These are phyloP conservation scores for Pyrenophora seminiperda DNA, from an alignment of 2,329 filamentous ascomycete genomes.

Conservation along the genomic window DNA sequence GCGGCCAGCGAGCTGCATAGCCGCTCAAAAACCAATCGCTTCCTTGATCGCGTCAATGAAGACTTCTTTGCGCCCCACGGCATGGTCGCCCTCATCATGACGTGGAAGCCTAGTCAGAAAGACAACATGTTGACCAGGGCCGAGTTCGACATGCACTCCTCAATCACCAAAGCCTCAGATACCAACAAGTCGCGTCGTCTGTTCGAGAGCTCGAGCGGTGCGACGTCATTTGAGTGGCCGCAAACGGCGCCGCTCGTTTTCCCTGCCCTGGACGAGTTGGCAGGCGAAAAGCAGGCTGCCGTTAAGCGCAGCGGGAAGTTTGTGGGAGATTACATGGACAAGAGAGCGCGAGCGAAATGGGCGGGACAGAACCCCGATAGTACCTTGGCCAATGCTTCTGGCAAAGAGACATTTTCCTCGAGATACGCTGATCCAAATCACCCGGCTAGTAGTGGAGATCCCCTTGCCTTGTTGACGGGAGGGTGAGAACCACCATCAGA, in stretches of 20 bases:
- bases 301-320: slow-evolving; percentile 44
- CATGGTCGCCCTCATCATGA: slow-evolving; percentile 60
- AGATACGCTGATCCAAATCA: slow-evolving; percentile 59
- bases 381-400: slow-evolving; percentile 34
- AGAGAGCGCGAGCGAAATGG: slow-evolving; percentile 54
- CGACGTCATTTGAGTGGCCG: slow-evolving; percentile 38
- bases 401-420: slow-evolving; percentile 50
- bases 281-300: slow-evolving; percentile 26
- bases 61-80: slow-evolving; percentile 63
- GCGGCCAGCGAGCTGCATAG: slow-evolving; percentile 31
- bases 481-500: slow-evolving; percentile 32
- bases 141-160: slow-evolving; percentile 5
- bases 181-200: neutral
- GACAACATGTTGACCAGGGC: slow-evolving; percentile 18
- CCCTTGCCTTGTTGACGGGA: slow-evolving; percentile 55
- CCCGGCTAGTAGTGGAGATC: slow-evolving; percentile 55
- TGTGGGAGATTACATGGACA: slow-evolving; percentile 57
- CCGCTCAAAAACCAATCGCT: slow-evolving; percentile 54
- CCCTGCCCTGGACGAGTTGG: slow-evolving; percentile 39
- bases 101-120: slow-evolving; percentile 52
- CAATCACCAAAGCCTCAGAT: slow-evolving; percentile 1
- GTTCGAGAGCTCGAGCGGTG: slow-evolving; percentile 8
- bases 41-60: slow-evolving; percentile 61
- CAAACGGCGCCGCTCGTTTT: slow-evolving; percentile 49
- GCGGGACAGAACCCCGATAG: slow-evolving; percentile 49